Base-by-base conservation (phyloP, 2,329 filamentous ascomycete genomes). In the Fusarium siculi region DNA sequence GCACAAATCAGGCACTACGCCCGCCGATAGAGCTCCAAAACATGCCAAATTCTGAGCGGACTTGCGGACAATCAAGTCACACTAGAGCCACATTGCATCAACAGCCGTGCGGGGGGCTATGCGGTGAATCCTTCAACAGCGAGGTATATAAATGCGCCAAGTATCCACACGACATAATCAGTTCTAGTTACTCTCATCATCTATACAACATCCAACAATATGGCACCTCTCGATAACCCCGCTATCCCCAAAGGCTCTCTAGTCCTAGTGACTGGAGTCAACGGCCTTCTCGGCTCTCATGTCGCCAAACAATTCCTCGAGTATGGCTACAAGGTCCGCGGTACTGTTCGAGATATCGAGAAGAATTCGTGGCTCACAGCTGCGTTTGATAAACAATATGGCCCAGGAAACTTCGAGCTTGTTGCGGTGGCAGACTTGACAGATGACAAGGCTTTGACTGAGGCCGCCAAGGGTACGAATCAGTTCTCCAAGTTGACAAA, bases 281-380 rank as follows among this genome's bases (percentile, higher is more conserved):
- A 84, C 42, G 84, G 85, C 4, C 80, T 81, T 54, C 77, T 87
- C 10, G 85, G 76, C 7, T 82, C 82, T 1, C 80, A 86, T 21
- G 78, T 84, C 11, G 81, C 79, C 8, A 79, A 83, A 47, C 79
- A 84, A 52, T 77, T 85, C 16, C 79, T 86, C 1, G 57, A 74
- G 1, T 74, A 74, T 0, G 85, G 85, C 11, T 86, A 83, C 69
- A 80, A 79, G 7, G 85, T 87, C 21, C 83, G 84, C 19, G 85
- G 85, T 2, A 85, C 84, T 4, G 82, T 82, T 19, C 84, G 85
- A 2, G 73, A 79, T 50, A 34, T 66, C 0, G 70, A 76, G 5
- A 84, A 82, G 66, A 78, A 74, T 36, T 59, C 77, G 1, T 84
- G 82, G 80, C 47, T 82, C 11, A 58, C 44, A 3, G 62, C 73